Percentiles rank a stretch among this genome's conserved stretches.
Conservation (phyloP, 495 filamentous ascomycete genomes). For the Penicillium roqueforti region DNA sequence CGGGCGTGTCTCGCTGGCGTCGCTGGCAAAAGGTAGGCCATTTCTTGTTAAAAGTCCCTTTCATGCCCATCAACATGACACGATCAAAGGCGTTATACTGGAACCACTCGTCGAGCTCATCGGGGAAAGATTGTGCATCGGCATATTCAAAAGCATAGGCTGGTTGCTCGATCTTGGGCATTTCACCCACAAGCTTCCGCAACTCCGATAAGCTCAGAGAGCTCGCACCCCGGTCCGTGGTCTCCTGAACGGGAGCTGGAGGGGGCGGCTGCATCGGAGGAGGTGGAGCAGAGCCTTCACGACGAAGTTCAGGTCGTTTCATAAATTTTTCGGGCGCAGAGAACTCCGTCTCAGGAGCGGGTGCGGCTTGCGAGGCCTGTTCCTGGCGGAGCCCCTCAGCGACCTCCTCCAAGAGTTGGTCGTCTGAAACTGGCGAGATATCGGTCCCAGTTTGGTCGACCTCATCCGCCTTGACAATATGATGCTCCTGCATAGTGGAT, state of each 20-base stretch:
- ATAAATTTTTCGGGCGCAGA: constrained; percentile 18
- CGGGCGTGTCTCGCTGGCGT: constrained; percentile 29
- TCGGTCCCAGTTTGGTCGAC: constrained; percentile 53
- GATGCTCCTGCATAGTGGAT: constrained; percentile 29
- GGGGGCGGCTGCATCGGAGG: constrained; percentile 57
- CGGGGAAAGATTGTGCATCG: constrained; percentile 73
- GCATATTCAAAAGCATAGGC: constrained; percentile 93
- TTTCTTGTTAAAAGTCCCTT: constrained; percentile 64
- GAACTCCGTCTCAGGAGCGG: constrained; percentile 6
- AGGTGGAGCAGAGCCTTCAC: constrained; percentile 55
- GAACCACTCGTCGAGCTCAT: constrained; percentile 97
- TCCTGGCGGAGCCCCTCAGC: constrained; percentile 47
- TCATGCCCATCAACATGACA: constrained; percentile 60
- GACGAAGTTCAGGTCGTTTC: constrained; percentile 51
- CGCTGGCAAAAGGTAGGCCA: constrained; percentile 50
- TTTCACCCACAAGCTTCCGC: constrained; percentile 71
- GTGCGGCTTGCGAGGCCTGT: constrained; percentile 24
- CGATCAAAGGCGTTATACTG: constrained; percentile 78
- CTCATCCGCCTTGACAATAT: constrained; percentile 54
- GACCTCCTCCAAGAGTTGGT: constrained; percentile 47
- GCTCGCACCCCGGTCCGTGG: constrained; percentile 52
- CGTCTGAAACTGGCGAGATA: constrained; percentile 47
- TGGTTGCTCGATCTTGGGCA: constrained; percentile 70
- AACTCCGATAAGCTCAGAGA: constrained; percentile 82
- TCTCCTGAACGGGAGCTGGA: constrained; percentile 48